phyloP scores from a whole-genome alignment of 768 basidiomycete species.

The Podaxis sp. region DNA sequence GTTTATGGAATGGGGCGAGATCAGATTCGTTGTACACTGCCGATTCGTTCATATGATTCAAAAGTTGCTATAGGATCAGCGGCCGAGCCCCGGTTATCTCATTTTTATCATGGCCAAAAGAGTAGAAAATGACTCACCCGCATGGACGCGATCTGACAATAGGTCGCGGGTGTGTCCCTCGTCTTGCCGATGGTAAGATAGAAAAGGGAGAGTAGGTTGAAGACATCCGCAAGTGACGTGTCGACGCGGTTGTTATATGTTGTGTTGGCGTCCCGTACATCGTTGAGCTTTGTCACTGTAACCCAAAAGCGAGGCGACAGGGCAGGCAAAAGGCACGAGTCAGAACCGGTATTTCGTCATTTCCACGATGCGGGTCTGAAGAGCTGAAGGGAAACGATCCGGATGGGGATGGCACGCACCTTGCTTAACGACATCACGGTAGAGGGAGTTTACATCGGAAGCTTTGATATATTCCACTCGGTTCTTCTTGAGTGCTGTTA shows the following conservation, averaged over 20 bases:
- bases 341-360: not conserved
- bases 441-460: constrained; percentile 89
- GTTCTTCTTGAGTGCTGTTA: constrained; percentile 93
- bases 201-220: constrained; percentile 92
- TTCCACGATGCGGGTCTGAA: not conserved
- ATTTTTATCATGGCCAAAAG: constrained; percentile 1
- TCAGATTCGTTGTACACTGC: constrained; percentile 92
- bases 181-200: constrained; percentile 98
- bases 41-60: constrained; percentile 95
- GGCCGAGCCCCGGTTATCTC: constrained; percentile 14
- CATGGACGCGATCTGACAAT: constrained; percentile 96
- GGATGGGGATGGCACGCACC: constrained; percentile 44
- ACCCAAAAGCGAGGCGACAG: constrained; percentile 3
- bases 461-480: constrained; percentile 91
- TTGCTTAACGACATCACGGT: constrained; percentile 92
- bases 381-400: not conserved
- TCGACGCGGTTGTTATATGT: constrained; percentile 88
- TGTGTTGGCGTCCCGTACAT: constrained; percentile 78
- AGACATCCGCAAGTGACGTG: constrained; percentile 94
- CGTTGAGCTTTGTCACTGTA: constrained; percentile 86
- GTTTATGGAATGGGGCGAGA: constrained; percentile 82
- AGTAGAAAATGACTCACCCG: constrained; percentile 59
- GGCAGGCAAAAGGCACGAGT: constrained; percentile 7
- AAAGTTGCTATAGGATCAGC: constrained; percentile 68
- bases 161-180: constrained; percentile 90